These are phyloP conservation scores for Crucibulum laeve DNA, from an alignment of 768 basidiomycete species.

Conservation along the genomic window DNA sequence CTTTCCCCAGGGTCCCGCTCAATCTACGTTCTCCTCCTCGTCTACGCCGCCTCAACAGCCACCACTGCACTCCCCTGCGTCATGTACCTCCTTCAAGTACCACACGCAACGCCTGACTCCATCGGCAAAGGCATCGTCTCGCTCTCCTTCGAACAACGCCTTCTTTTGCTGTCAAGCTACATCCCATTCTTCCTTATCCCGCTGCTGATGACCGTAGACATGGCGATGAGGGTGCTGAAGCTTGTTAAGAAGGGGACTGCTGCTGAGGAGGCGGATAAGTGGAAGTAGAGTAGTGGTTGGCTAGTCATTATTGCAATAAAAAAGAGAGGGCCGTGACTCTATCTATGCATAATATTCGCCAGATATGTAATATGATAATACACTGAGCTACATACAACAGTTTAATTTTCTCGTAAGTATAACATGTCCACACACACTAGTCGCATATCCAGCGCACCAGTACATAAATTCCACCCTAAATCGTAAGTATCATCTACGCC, in stretches of 20 bases:
- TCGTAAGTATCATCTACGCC: no score
- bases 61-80: constrained; percentile 79
- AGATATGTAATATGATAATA: no score
- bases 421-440: no score
- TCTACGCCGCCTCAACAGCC: constrained; percentile 74
- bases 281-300: constrained; percentile 25
- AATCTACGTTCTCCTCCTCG: constrained; percentile 60
- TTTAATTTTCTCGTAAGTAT: no score
- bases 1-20: constrained; percentile 34
- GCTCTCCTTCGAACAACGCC: constrained; percentile 46
- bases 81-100: constrained; percentile 50
- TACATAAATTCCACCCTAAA: no score
- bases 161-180: constrained; percentile 63
- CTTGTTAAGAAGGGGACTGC: constrained; percentile 23
- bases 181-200: constrained; percentile 75
- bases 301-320: no score
- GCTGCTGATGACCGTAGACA: constrained; percentile 68
- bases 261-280: constrained; percentile 20
- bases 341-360: no score
- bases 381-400: no score
- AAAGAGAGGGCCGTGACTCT: no score
- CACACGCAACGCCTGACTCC: constrained; percentile 27
- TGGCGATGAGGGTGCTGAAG: constrained; percentile 40
- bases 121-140: constrained; percentile 24
- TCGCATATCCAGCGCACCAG: no score